Conservation (phyloP, 148 eudicot species). For the Nepenthes gracilis region DNA sequence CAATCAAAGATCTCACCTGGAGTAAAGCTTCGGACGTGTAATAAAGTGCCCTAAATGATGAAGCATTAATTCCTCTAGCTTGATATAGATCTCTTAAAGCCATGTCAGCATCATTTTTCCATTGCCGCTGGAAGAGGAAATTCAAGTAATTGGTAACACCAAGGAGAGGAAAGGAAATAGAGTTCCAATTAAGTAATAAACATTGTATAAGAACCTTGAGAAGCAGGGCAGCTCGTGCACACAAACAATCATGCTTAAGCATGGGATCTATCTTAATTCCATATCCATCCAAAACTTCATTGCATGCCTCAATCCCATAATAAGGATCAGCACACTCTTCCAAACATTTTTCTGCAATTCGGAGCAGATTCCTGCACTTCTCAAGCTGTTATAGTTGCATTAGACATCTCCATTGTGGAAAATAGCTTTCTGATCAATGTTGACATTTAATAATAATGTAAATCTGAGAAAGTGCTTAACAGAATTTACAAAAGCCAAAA, state of each 20-base stretch:
- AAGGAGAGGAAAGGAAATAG: neutral
- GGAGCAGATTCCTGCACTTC: conserved; percentile 67
- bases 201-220: conserved; percentile 57
- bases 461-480: neutral
- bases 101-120: conserved; percentile 92
- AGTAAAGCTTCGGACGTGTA: conserved; percentile 65
- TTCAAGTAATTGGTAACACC: conserved; percentile 2
- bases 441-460: conserved; percentile 1
- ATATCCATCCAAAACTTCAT: conserved; percentile 75
- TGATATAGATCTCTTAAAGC: conserved; percentile 70
- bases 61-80: conserved; percentile 66
- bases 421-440: neutral
- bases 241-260: conserved; percentile 74
- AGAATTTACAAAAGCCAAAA: neutral
- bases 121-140: conserved; percentile 46
- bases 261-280: conserved; percentile 42
- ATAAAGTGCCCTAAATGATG: conserved; percentile 55
- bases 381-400: conserved; percentile 35
- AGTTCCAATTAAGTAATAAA: neutral
- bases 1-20: conserved; percentile 30
- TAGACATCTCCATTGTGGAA: neutral
- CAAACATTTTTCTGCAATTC: conserved; percentile 61
- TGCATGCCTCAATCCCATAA: conserved; percentile 85
- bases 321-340: conserved; percentile 42
- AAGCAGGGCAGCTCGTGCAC: conserved; percentile 80